Evolutionary conservation across 2,329 filamentous ascomycete species (phyloP).

Genomic region (Ampelomyces quisqualis): DNA sequence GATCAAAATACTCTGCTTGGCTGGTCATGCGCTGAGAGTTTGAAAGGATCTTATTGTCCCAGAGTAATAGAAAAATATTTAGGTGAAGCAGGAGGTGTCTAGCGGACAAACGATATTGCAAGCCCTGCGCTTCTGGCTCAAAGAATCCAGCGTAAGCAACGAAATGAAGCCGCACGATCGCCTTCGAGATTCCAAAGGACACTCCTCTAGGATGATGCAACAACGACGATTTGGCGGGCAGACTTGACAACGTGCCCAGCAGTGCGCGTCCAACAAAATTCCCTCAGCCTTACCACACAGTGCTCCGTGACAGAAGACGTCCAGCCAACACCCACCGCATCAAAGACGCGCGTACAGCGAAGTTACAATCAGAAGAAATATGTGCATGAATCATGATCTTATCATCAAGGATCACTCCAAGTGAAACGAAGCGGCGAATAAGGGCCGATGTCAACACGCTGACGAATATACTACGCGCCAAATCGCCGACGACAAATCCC

Average conservation of each 20-base stretch:
- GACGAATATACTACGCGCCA: constrained; percentile 4
- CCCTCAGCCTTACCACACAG: background rate
- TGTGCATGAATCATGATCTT: background rate
- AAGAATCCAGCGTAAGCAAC: too few species aligned
- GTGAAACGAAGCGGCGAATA: constrained; percentile 7
- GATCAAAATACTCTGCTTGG: too few species aligned
- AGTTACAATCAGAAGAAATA: constrained; percentile 3
- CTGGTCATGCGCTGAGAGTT: too few species aligned
- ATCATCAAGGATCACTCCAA: constrained; percentile 2
- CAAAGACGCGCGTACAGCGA: background rate
- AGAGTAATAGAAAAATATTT: too few species aligned
- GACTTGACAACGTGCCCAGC: background rate
- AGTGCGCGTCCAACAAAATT: background rate
- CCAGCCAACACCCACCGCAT: background rate
- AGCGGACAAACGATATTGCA: too few species aligned
- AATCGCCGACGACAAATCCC: background rate
- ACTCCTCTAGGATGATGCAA: background rate
- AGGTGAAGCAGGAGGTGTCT: too few species aligned
- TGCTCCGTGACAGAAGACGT: background rate
- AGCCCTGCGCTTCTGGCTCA: too few species aligned
- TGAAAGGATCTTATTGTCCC: too few species aligned
- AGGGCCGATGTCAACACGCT: constrained; percentile 8
- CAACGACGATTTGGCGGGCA: background rate
- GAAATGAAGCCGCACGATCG: constrained; percentile 11
- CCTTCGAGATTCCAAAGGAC: background rate